Evolutionary conservation across 2,329 filamentous ascomycete genomes (phyloP).

Genomic region (Aspergillus sp.): DNA sequence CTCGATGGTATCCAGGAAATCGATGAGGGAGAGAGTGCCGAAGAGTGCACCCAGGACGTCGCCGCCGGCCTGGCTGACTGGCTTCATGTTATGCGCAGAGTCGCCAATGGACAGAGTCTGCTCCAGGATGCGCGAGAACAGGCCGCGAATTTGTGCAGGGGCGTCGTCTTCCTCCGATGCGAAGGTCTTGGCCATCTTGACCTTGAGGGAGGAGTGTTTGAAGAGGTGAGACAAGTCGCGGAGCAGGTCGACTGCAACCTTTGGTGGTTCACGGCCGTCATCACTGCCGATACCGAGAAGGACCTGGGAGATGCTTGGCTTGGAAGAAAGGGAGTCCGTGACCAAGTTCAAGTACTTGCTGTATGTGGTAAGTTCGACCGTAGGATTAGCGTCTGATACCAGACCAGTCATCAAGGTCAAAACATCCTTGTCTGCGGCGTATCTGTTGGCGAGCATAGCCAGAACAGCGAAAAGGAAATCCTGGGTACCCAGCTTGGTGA

Average conservation of each 20-base stretch:
- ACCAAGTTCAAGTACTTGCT: constrained; percentile 70
- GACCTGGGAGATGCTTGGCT: constrained; percentile 64
- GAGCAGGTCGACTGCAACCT: constrained; percentile 37
- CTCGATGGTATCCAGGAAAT: constrained; percentile 85
- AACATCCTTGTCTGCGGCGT: constrained; percentile 68
- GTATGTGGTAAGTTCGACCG: constrained; percentile 67
- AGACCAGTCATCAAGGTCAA: constrained; percentile 69
- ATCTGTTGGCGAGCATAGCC: constrained; percentile 84
- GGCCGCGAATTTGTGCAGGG: constrained; percentile 57
- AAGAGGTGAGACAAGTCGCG: constrained; percentile 33
- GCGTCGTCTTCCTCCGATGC: constrained; percentile 45
- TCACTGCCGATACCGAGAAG: constrained; percentile 57
- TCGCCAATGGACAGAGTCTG: constrained; percentile 61
- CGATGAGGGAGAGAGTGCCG: constrained; percentile 73
- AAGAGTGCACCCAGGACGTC: constrained; percentile 73
- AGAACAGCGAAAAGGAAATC: constrained; percentile 85
- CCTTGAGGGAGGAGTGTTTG: constrained; percentile 36
- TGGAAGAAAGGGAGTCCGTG: constrained; percentile 66
- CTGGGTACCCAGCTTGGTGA: constrained; percentile 73
- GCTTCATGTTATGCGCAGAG: constrained; percentile 28
- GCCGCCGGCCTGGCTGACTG: constrained; percentile 44
- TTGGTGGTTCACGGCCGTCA: constrained; percentile 42
- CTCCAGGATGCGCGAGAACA: constrained; percentile 64
- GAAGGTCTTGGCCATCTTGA: constrained; percentile 33
- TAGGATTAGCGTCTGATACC: constrained; percentile 63